Percentiles rank a stretch among this genome's conserved stretches.
Conservation (phyloP, 2,329 filamentous ascomycete species). For the Podosphaera xanthii region DNA sequence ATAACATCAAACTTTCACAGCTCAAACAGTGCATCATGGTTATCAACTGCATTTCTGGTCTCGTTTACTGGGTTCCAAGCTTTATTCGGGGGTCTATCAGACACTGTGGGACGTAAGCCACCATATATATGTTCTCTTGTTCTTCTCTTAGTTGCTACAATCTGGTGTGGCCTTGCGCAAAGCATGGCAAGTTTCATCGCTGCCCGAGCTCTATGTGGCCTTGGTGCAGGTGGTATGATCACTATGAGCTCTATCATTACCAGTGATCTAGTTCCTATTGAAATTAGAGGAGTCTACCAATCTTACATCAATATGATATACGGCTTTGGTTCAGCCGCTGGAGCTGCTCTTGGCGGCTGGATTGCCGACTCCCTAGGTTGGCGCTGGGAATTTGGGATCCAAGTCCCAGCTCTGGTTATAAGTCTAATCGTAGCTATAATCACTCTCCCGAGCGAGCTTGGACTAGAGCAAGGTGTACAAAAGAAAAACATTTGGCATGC, state of each 20-base stretch:
- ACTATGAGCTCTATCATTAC: constrained; percentile 48
- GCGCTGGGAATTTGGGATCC: constrained; percentile 48
- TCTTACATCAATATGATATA: constrained; percentile 45
- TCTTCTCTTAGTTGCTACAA: constrained; percentile 39
- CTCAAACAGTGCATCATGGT: constrained; percentile 61
- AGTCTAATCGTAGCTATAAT: constrained; percentile 23
- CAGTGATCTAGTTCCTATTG: constrained; percentile 51
- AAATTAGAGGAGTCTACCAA: constrained; percentile 42
- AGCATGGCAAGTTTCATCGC: constrained; percentile 48
- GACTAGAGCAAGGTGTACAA: constrained; percentile 21
- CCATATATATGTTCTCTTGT: constrained; percentile 40
- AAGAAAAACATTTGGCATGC: constrained; percentile 24
- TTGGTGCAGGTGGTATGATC: constrained; percentile 51
- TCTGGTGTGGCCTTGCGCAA: constrained; percentile 44
- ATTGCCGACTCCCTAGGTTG: constrained; percentile 50
- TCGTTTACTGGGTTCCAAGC: constrained; percentile 59
- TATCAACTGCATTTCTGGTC: constrained; percentile 57
- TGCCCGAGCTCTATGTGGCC: constrained; percentile 45
- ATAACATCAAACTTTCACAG: constrained; percentile 62
- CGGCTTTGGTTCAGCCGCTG: constrained; percentile 32
- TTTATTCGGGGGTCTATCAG: constrained; percentile 49
- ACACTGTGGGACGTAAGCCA: constrained; percentile 45
- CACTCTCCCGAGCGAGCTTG: constrained; percentile 29
- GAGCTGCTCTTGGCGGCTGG: constrained; percentile 45
- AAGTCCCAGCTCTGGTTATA: constrained; percentile 28